Evolutionary conservation across 108 stramenopile genomes (phyloP), one percentile per base, ranked within the genome.

Genomic region (Cyclotella distinguenda): DNA sequence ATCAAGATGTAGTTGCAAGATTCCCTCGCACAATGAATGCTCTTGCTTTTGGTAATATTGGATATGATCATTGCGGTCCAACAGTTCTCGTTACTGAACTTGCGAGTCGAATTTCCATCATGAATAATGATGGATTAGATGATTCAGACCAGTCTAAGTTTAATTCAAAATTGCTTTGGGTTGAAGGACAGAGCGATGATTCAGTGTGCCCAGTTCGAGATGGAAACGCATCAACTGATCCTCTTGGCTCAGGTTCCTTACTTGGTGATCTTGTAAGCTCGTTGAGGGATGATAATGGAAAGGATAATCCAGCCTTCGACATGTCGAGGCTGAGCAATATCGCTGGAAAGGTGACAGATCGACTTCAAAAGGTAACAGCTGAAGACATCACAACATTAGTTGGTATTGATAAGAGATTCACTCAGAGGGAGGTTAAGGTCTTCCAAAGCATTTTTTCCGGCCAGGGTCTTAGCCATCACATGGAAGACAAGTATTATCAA

Each of bases 61-160:
- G 85, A 0, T 94, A 94, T 57, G 89, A 94, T 49, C 93, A 94
- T 60, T 87, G 86, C 39, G 93, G 89, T 0, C 56, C 73, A 0
- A 94, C 93, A 3, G 89, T 84, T 5, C 45, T 94, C 26, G 76
- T 94, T 34, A 65, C 78, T 22, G 78, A 75, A 36, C 43, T 72
- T 16, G 35, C 58, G 16, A 61, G 49, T 57, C 66, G 62, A 38
- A 59, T 59, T 21, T 68, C 70, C 10, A 62, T 25, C 13, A 21
- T 79, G 34, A 52, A 64, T 12, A 65, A 38, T 1, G 68, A 60
- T 22, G 73, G 64, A 10, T 57, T 19, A 11, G 48, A 53, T 6
- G 63, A 50, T n/a, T 27, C 27, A 6, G 43, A 56, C 16, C 27
- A 52, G 54, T 36, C 57, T 30, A 42, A 16, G 42, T 68, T 51